Base-by-base conservation (phyloP, 2,329 filamentous ascomycete genomes). In the Xylaria sp. region DNA sequence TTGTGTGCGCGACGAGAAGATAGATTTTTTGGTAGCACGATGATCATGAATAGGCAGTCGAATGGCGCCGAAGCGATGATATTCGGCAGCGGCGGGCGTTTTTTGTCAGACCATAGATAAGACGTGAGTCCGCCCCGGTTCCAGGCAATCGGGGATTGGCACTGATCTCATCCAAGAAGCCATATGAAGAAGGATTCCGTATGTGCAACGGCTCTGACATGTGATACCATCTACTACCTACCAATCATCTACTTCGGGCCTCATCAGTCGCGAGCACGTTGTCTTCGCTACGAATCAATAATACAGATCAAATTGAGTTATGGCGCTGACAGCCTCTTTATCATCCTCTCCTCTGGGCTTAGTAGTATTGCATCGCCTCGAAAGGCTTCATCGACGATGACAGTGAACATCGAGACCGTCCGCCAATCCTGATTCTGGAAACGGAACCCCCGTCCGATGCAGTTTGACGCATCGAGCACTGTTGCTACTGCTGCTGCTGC, bases 41-140 rank as follows among this genome's bases (percentile, higher is more conserved):
- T 50, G 39, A 18, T 55, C 34, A 16, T 55, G 47, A 42, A 55
- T n/a, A 7, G 23, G 4, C 18, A 10, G 44, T 49, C 30, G 48
- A 54, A 52, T 44, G n/a, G 34, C 34, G 11, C 39, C 53, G 5
- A 51, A 35, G 53, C 53, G 44, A 35, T 39, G 39, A 16, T 34
- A 44, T 23, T 52, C 48, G 35, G 42, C 51, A 35, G 23, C 51
- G 42, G 55, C 39, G 44, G 8, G 47, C 4, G 39, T 16, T 47
- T 54, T 59, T 16, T 47, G 37, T 42, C 60, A 63, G 56, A 59
- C 39, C 55, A 61, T 57, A 47, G 49, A 57, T 19, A 54, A 56
- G 55, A 61, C 53, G 54, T 59, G 61, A 61, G 61, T 61, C 57
- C 34, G 34, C 18, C 37, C 30, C 49, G 44, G 46, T 49, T 54